Evolutionary conservation across 2,329 filamentous ascomycete genomes (phyloP).

Genomic region (Sphaerostilbella broomeana): DNA sequence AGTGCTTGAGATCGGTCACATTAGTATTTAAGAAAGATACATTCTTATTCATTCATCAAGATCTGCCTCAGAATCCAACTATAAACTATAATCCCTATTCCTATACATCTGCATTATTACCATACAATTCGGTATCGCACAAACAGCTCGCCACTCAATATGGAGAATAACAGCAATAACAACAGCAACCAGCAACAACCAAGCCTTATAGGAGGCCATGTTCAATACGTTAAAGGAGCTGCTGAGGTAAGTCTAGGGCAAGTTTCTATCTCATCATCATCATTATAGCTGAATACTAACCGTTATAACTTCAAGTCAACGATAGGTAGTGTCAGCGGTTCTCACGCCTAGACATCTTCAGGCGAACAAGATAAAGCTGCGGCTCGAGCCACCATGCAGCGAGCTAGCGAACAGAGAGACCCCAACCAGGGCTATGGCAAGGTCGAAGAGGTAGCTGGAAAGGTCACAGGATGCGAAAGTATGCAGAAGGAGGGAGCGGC

Average conservation of each 20-base stretch:
- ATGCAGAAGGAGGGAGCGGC: slow-evolving; percentile 58
- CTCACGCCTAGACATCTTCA: slow-evolving; percentile 55
- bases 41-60: no score
- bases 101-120: neutral
- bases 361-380: slow-evolving; percentile 58
- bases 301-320: slow-evolving; percentile 38
- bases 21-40: no score
- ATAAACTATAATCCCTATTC: no score
- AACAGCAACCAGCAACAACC: slow-evolving; percentile 46
- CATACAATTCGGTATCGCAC: slow-evolving; percentile 2
- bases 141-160: slow-evolving; percentile 14
- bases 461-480: slow-evolving; percentile 58
- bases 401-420: slow-evolving; percentile 51
- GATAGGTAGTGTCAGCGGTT: slow-evolving; percentile 56
- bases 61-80: no score
- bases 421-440: slow-evolving; percentile 52
- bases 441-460: slow-evolving; percentile 58
- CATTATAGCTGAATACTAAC: no score
- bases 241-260: slow-evolving; percentile 45
- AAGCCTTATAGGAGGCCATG: slow-evolving; percentile 57
- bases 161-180: slow-evolving; percentile 25
- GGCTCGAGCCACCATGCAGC: slow-evolving; percentile 57
- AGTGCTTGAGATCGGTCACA: neutral
- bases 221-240: slow-evolving; percentile 62
- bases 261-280: no score